These are phyloP conservation scores for Pseudopithomyces chartarum DNA, from an alignment of 2,329 filamentous ascomycete species.

Conservation along the genomic window DNA sequence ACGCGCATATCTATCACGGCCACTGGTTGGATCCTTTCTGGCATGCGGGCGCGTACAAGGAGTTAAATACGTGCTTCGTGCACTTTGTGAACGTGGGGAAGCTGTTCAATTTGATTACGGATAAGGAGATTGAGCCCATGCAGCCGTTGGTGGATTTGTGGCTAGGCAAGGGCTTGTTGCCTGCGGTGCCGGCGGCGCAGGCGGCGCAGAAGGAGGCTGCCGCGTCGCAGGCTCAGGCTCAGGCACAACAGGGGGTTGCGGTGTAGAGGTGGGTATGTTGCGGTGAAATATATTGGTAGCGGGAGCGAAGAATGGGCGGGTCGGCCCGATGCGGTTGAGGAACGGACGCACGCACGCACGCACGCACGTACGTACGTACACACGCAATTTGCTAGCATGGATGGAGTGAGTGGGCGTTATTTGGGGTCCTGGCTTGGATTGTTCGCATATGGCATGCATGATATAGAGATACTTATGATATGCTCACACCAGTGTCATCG, in stretches of 20 bases:
- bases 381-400: conserved; percentile 5
- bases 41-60: conserved; percentile 54
- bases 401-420: neutral
- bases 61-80: conserved; percentile 60
- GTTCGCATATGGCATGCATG: conserved; percentile 7
- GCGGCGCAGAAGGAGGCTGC: conserved; percentile 25
- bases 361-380: no score
- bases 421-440: conserved; percentile 1
- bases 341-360: no score
- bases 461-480: conserved; percentile 5
- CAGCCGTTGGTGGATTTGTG: conserved; percentile 91
- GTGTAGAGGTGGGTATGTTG: conserved; percentile 3
- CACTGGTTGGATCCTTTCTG: conserved; percentile 59
- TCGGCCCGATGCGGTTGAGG: neutral
- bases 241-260: conserved; percentile 23
- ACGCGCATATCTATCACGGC: conserved; percentile 58
- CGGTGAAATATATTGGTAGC: no score
- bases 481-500: neutral
- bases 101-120: conserved; percentile 76
- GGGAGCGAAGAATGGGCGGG: no score
- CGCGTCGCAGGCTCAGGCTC: conserved; percentile 2
- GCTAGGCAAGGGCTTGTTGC: conserved; percentile 86
- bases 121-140: conserved; percentile 94
- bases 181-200: conserved; percentile 43
- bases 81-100: conserved; percentile 69